These are phyloP conservation scores for Talaromyces marneffei DNA, from an alignment of 2,329 filamentous ascomycete genomes.

Conservation along the genomic window DNA sequence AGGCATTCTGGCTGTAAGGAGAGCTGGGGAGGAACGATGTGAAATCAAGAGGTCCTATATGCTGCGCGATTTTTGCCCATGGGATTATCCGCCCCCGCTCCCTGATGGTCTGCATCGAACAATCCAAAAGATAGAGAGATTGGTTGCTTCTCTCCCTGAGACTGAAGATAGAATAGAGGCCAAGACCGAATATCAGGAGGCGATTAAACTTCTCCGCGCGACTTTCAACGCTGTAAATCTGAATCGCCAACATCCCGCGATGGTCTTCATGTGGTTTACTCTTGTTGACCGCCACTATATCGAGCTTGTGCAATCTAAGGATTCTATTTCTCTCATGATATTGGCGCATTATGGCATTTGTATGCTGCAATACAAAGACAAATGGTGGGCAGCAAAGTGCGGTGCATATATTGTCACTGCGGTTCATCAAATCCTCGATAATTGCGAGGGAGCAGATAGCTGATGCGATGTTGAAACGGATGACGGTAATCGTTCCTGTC, in stretches of 20 bases:
- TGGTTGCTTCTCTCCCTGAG: not conserved
- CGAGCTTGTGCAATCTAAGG: not conserved
- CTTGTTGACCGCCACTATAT: not conserved
- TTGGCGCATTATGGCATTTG: conserved; percentile 13
- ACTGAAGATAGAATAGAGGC: not conserved
- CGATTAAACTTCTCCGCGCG: not conserved
- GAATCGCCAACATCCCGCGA: conserved; percentile 9
- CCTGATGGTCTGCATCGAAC: conserved; percentile 2
- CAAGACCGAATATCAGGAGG: conserved; percentile 4
- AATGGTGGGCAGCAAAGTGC: conserved; percentile 8
- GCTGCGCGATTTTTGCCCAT: conserved; percentile 5
- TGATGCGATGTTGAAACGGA: not conserved
- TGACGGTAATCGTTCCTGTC: not conserved
- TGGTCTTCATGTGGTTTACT: conserved; percentile 13
- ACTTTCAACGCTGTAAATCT: conserved; percentile 1
- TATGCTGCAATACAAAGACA: not conserved
- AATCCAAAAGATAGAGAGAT: conserved; percentile 5
- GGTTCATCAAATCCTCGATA: not conserved
- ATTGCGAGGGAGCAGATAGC: not conserved
- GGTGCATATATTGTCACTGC: conserved; percentile 4
- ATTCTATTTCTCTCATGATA: conserved; percentile 9
- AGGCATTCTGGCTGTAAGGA: conserved; percentile 3
- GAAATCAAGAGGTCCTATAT: conserved; percentile 3
- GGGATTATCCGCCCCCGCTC: not conserved
- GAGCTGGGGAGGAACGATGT: not conserved